Evolutionary conservation across 1,284 basidiomycete genomes (phyloP).

Genomic region (Erythrobasidium hasegawianum): DNA sequence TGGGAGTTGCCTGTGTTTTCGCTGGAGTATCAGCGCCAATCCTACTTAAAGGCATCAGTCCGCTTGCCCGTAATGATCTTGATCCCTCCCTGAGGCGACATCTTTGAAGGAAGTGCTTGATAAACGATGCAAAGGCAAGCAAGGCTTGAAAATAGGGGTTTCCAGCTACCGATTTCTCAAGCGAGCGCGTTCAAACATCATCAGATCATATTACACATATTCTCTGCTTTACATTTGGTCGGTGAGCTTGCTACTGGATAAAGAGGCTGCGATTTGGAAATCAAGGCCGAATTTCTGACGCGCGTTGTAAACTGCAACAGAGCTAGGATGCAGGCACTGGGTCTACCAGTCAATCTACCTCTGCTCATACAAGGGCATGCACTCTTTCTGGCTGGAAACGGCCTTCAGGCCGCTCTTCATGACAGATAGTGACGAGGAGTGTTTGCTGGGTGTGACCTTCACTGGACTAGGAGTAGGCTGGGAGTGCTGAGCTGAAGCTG

Average conservation of each 20-base stretch:
- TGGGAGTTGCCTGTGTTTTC: constrained; percentile 81
- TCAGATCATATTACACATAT: too few relatives aligned
- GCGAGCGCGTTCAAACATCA: too few relatives aligned
- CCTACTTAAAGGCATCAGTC: not conserved
- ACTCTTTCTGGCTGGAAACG: constrained; percentile 3
- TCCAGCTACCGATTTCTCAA: not conserved
- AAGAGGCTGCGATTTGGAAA: too few relatives aligned
- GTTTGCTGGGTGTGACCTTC: not conserved
- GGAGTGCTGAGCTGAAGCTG: not conserved
- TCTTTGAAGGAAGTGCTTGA: not conserved
- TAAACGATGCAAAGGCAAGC: not conserved
- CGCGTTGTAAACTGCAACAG: too few relatives aligned
- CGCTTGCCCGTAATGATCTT: constrained; percentile 7
- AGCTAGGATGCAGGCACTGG: not conserved
- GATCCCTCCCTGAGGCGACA: not conserved
- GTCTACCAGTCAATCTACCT: constrained; percentile 12
- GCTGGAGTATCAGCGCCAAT: not conserved
- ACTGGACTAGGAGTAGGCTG: constrained; percentile 14
- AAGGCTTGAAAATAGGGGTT: not conserved
- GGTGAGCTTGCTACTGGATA: too few relatives aligned
- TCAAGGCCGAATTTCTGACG: too few relatives aligned
- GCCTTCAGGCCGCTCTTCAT: constrained; percentile 17
- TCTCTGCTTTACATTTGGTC: too few relatives aligned
- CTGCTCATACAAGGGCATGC: constrained; percentile 14
- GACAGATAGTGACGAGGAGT: not conserved